Evolutionary conservation across 106 monocot species (phyloP), one percentile per base, ranked within the genome.

Genomic region (Narthecium ossifragum): DNA sequence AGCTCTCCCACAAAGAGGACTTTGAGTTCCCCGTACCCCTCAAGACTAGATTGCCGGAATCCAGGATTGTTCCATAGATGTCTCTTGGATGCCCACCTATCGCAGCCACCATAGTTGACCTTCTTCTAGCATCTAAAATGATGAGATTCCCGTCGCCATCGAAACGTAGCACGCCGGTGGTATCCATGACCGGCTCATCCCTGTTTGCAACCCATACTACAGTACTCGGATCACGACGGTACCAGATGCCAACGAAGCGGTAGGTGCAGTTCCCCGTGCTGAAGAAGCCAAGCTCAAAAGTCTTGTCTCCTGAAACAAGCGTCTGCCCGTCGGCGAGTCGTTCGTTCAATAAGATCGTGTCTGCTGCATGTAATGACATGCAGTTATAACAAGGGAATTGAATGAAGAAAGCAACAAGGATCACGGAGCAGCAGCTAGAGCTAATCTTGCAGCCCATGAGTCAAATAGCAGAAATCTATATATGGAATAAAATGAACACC

Each of bases 191-290:
- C 9, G 80, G 74, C 4, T 31, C 20, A 12, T 55, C 27, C 34
- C 74, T 58, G 55, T 75, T 80, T 28, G 55, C 80, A 3, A 75
- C 58, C 80, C 80, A 80, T 2, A 80, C 66, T 0, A 51, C 7
- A 1, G 33, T 66, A 17, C 10, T 3, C 41, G n/a, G n/a, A n/a
- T n/a, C n/a, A n/a, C n/a, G n/a, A n/a, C n/a, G 43, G 11, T 43
- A 43, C 11, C 43, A 43, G 14, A 43, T 43, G 17, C 43, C 43
- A 13, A 43, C 43, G 43, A 17, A 43, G 43, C 43, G 43, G 43
- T 43, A 3, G 4, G 43, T 43, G 43, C 10, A 12, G 11, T 3
- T 3, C 4, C 18, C 17, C 17, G 43, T 13, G 43, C 43, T 43
- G 43, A 43, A 43, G 43, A 43, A 43, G 3, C 43, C 43, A 13